A percentile compares a stretch with the other conserved stretches of the same genome.
Conservation (phyloP, 2,329 filamentous ascomycete species). For the Mycosphaerelloides madeirae region DNA sequence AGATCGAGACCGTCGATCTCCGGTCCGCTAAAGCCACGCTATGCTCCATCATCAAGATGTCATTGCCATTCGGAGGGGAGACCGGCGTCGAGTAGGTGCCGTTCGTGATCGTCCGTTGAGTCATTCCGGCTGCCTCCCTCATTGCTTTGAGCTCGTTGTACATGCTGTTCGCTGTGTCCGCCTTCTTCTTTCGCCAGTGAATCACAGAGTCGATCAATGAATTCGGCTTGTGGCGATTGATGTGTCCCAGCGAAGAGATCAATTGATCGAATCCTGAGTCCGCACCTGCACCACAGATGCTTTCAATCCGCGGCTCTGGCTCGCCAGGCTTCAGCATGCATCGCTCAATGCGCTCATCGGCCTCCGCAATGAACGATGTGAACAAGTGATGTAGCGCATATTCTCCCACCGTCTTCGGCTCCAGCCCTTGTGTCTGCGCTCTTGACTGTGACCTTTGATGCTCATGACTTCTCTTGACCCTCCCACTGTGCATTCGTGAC, state of each 20-base stretch:
- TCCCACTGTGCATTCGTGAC: constrained; percentile 49
- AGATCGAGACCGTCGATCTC: constrained; percentile 89
- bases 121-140: constrained; percentile 20
- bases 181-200: constrained; percentile 96
- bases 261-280: constrained; percentile 90
- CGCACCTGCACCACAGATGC: constrained; percentile 82
- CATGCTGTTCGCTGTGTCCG: constrained; percentile 63
- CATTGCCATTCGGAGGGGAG: constrained; percentile 22
- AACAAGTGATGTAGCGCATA: constrained; percentile 96
- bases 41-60: constrained; percentile 27
- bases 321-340: constrained; percentile 77
- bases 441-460: constrained; percentile 67
- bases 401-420: constrained; percentile 91
- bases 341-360: constrained; percentile 91
- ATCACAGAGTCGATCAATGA: constrained; percentile 95
- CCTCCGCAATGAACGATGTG: constrained; percentile 91
- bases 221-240: constrained; percentile 89
- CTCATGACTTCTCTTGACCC: constrained; percentile 65
- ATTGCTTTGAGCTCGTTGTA: constrained; percentile 28
- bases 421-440: constrained; percentile 44
- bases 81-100: constrained; percentile 16
- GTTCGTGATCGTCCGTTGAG: constrained; percentile 19
- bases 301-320: constrained; percentile 77
- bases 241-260: constrained; percentile 87
- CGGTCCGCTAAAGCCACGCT: constrained; percentile 54